These are phyloP conservation scores for Fusarium palustre DNA, from an alignment of 2,329 filamentous ascomycete species.

Conservation along the genomic window DNA sequence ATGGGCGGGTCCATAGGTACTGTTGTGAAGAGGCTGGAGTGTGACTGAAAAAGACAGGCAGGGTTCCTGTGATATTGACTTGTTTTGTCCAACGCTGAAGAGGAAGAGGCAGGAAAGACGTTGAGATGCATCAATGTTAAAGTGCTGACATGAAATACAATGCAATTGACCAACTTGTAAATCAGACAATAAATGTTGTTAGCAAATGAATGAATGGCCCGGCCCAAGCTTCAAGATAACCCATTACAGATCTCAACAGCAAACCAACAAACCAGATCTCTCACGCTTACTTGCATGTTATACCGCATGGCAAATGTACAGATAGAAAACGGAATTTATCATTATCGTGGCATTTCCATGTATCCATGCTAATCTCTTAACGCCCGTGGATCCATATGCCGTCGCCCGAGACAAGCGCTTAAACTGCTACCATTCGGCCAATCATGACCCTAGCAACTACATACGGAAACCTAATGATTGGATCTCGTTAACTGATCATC, in stretches of 20 bases:
- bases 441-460: constrained; percentile 23
- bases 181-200: neutral
- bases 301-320: constrained; percentile 23
- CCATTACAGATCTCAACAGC: neutral
- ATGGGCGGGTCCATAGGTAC: constrained; percentile 6
- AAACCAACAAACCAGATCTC: neutral
- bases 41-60: neutral
- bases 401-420: constrained; percentile 39
- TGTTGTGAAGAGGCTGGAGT: constrained; percentile 1
- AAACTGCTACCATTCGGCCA: constrained; percentile 23
- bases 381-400: constrained; percentile 37
- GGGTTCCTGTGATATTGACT: neutral
- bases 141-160: neutral
- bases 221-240: neutral
- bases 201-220: neutral
- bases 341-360: constrained; percentile 21
- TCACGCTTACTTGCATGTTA: constrained; percentile 5
- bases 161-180: neutral
- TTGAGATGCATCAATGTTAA: neutral
- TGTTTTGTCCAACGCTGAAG: neutral
- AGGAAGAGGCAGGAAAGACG: neutral
- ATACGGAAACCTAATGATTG: constrained; percentile 28
- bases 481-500: constrained; percentile 29
- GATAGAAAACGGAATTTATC: constrained; percentile 3
- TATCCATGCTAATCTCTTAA: constrained; percentile 20